Conservation (phyloP, 106 monocot genomes). For the Allium cepa region DNA sequence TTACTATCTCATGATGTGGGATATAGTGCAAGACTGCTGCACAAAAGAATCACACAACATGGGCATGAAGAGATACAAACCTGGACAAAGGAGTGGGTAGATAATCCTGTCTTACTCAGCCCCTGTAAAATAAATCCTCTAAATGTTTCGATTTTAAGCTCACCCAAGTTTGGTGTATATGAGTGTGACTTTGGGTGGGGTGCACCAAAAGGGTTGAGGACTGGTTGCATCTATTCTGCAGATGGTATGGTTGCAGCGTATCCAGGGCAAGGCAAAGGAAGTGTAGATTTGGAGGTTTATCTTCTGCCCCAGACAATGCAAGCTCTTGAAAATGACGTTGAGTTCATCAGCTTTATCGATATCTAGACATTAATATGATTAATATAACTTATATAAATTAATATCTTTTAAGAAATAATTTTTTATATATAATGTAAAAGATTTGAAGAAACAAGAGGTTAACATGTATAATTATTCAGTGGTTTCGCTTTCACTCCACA, state of each 20-base stretch:
- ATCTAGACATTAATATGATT: too few species aligned
- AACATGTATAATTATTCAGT: too few species aligned
- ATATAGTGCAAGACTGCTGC: conserved; percentile 36
- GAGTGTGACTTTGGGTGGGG: conserved; percentile 53
- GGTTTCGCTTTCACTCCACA: conserved; percentile 57
- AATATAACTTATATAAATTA: too few species aligned
- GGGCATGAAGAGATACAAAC: conserved; percentile 24
- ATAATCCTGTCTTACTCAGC: conserved; percentile 14
- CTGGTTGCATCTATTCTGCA: conserved; percentile 26
- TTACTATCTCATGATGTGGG: conserved; percentile 32
- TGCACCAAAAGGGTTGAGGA: conserved; percentile 17
- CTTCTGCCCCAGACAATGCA: conserved; percentile 28
- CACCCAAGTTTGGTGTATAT: conserved; percentile 36
- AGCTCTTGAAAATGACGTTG: conserved; percentile 18
- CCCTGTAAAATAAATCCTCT: conserved; percentile 6
- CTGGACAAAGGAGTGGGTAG: conserved; percentile 12
- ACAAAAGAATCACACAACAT: conserved; percentile 20
- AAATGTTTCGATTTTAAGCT: conserved; percentile 20
- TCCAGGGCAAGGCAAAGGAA: conserved; percentile 31
- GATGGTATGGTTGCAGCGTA: conserved; percentile 43
- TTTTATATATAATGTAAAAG: too few species aligned
- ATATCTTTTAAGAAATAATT: too few species aligned
- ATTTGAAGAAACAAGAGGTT: too few species aligned
- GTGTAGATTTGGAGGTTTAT: conserved; percentile 47
- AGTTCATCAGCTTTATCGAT: conserved; percentile 15